A percentile compares a stretch with the other conserved stretches of the same genome.
Evolutionary conservation across 2,329 filamentous ascomycete genomes (phyloP).

Genomic region (Exophiala sideris): DNA sequence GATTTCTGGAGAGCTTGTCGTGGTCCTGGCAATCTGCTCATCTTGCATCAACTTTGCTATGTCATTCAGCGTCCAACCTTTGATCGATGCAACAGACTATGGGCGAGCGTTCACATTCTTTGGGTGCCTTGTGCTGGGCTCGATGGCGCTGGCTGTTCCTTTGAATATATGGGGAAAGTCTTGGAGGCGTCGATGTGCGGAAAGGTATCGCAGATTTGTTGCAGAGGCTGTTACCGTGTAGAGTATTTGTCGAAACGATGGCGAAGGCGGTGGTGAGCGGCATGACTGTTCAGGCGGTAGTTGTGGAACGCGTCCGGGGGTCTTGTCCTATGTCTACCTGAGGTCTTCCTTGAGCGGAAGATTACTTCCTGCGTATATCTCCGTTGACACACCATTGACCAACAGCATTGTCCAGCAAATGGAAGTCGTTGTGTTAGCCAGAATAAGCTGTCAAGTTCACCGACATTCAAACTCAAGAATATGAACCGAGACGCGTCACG

Average conservation of each 20-base stretch:
- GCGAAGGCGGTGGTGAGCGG: no score
- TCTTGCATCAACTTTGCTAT: background rate
- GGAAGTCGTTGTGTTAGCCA: no score
- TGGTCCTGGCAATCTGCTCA: background rate
- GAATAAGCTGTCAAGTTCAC: no score
- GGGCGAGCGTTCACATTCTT: background rate
- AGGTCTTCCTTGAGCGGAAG: no score
- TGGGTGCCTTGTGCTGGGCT: background rate
- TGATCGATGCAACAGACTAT: background rate
- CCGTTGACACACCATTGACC: no score
- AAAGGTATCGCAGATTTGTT: background rate
- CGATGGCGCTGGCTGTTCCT: background rate
- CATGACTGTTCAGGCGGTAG: no score
- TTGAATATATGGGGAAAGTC: background rate
- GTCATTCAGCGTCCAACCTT: background rate
- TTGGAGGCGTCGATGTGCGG: background rate
- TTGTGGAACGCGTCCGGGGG: no score
- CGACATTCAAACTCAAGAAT: no score
- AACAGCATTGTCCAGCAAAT: no score
- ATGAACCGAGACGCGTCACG: no score
- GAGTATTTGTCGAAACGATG: background rate
- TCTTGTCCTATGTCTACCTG: no score
- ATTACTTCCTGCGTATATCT: no score
- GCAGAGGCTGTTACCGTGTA: background rate
- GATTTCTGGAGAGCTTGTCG: background rate